phyloP scores from a whole-genome alignment of 1,139 yeast genomes.

The Saccharomyces uvarum region DNA sequence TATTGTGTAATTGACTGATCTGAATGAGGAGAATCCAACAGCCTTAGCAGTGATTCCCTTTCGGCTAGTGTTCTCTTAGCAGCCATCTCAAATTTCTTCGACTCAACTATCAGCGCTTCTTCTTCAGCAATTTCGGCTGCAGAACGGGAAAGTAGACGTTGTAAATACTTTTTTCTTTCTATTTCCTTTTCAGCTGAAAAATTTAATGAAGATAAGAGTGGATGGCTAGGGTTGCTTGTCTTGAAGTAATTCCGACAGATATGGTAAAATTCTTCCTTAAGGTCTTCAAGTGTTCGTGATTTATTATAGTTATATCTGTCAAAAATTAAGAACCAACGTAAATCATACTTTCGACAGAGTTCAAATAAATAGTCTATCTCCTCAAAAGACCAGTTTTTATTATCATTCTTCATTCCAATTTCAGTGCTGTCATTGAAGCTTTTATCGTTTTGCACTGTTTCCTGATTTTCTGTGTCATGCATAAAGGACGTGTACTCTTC shows the following conservation, averaged over 20 bases:
- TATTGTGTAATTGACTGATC: conserved; percentile 76
- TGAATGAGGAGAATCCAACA: conserved; percentile 70
- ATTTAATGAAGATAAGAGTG: conserved; percentile 35
- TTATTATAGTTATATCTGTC: conserved; percentile 54
- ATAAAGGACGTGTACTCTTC: conserved; percentile 55
- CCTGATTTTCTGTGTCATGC: conserved; percentile 29
- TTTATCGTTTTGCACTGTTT: conserved; percentile 5
- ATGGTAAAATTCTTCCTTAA: conserved; percentile 72
- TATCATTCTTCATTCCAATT: conserved; percentile 8
- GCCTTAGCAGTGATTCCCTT: conserved; percentile 66
- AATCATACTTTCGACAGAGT: conserved; percentile 62
- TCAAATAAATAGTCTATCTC: conserved; percentile 75
- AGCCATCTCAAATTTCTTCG: conserved; percentile 84
- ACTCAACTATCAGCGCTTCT: conserved; percentile 86
- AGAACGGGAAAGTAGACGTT: conserved; percentile 66
- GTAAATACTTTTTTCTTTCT: conserved; percentile 74
- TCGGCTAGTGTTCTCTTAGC: conserved; percentile 85
- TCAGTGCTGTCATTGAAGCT: neutral
- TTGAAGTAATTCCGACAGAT: conserved; percentile 40
- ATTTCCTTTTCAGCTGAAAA: conserved; percentile 64
- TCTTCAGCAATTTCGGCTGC: conserved; percentile 98
- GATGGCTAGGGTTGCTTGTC: conserved; percentile 37
- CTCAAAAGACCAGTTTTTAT: conserved; percentile 54
- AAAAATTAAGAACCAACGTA: conserved; percentile 78
- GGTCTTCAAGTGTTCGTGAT: conserved; percentile 51